Base-by-base conservation (phyloP, 2,329 filamentous ascomycete species). In the Scytalidium sp. region DNA sequence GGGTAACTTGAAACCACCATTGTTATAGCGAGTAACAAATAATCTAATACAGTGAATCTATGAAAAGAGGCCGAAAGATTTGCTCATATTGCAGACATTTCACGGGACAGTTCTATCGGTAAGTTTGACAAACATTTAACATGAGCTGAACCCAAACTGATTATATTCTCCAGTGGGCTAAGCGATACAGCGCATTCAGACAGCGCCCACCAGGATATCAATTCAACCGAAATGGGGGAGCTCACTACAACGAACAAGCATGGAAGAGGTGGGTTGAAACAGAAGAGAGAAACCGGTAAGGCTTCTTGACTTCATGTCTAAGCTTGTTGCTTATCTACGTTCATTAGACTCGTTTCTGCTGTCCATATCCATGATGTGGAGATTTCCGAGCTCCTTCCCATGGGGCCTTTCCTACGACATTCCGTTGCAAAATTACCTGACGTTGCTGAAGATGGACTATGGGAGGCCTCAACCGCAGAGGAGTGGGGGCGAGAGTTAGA, bases 21-120 rank as follows among this genome's bases (percentile, higher is more conserved):
- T n/a, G 3, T 44, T 23, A 43, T 39, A 32, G 3, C 8, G 13
- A n/a, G 32, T n/a, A n/a, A 36, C 11, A 36, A 36, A n/a, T 27
- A 27, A 7, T n/a, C 32, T 36, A 36, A 36, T n/a, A 36, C 11
- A 36, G n/a, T 36, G 32, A 36, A 36, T 27, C n/a, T n/a, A n/a
- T n/a, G n/a, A 19, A 9, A 19, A 56, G 54, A 49, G 45, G 40
- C 49, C 53, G 15, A 47, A 46, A 32, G 41, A 56, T 44, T 43
- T 56, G 2, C 45, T 43, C 6, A 43, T 52, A 20, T 46, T 53
- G 15, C 49, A 56, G 39, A 21, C 47, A 2, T 50, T 56, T 21
- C 51, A 53, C 41, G 50, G 52, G 8, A 48, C 49, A 29, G 43
- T 56, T 19, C 47, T 53, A 43, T 46, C 52, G 39, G 54, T 56